Conservation (phyloP, 2,329 filamentous ascomycete species). For the Fonsecaea pugnacius region DNA sequence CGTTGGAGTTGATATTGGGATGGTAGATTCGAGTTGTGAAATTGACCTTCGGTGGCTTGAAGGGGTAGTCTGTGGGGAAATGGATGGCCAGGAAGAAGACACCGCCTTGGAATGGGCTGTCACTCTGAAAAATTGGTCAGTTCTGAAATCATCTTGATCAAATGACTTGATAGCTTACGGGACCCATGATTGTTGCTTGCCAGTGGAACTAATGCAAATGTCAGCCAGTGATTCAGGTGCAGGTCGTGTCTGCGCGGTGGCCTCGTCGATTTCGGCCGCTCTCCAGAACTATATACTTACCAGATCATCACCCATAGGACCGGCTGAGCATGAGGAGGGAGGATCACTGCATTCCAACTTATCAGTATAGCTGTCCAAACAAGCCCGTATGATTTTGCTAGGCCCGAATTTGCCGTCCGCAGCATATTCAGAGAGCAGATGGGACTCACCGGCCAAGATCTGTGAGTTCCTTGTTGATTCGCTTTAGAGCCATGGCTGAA, state of each 20-base stretch:
- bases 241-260: slow-evolving; percentile 7
- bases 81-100: slow-evolving; percentile 99
- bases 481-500: slow-evolving; percentile 55
- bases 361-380: slow-evolving; percentile 33
- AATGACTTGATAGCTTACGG: slow-evolving; percentile 65
- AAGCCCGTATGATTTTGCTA: slow-evolving; percentile 11
- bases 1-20: slow-evolving; percentile 99
- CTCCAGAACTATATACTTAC: slow-evolving; percentile 61
- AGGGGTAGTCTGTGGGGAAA: slow-evolving; percentile 99
- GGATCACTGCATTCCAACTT: slow-evolving; percentile 71
- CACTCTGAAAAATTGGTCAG: slow-evolving; percentile 62
- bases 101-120: slow-evolving; percentile 96
- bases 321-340: slow-evolving; percentile 97
- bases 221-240: slow-evolving; percentile 40
- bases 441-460: slow-evolving; percentile 55
- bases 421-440: slow-evolving; percentile 4
- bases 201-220: slow-evolving; percentile 81
- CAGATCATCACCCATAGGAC: slow-evolving; percentile 95
- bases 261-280: slow-evolving; percentile 11
- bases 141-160: not conserved
- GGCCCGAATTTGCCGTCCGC: slow-evolving; percentile 11
- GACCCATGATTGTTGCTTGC: slow-evolving; percentile 99
- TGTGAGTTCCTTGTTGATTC: slow-evolving; percentile 60
- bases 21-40: slow-evolving; percentile 99
- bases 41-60: slow-evolving; percentile 99